phyloP scores from a whole-genome alignment of 2,329 filamentous ascomycete genomes.

The Clarireedia monteithiana region DNA sequence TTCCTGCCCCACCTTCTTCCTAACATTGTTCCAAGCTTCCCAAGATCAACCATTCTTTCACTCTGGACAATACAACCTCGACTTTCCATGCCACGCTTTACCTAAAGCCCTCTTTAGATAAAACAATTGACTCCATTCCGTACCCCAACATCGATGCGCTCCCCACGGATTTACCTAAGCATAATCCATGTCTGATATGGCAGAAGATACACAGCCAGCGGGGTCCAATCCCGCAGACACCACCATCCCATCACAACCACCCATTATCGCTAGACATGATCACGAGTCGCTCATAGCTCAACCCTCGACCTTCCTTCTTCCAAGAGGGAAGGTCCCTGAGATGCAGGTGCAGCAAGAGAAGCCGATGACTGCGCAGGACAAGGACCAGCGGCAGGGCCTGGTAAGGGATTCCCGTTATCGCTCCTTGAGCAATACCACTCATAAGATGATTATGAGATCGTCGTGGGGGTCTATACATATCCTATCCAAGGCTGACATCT shows the following conservation, averaged over 20 bases:
- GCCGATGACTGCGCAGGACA: conserved; percentile 56
- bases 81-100: background rate
- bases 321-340: conserved; percentile 13
- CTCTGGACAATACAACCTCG: background rate
- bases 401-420: conserved; percentile 41
- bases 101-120: background rate
- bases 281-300: conserved; percentile 29
- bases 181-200: conserved; percentile 29
- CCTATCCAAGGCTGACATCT: conserved; percentile 23
- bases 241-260: conserved; percentile 19
- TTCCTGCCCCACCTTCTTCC: conserved; percentile 4
- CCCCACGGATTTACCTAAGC: conserved; percentile 3
- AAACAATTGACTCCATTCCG: background rate
- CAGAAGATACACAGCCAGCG: conserved; percentile 24
- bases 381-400: conserved; percentile 71
- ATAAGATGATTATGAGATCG: conserved; percentile 1
- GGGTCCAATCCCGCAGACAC: conserved; percentile 21
- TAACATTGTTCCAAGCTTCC: conserved; percentile 7
- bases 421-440: background rate
- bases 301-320: conserved; percentile 31
- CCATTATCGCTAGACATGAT: conserved; percentile 24
- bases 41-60: background rate
- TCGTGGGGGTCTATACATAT: conserved; percentile 5
- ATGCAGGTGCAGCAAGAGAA: conserved; percentile 11
- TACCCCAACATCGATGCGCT: conserved; percentile 6